Base-by-base conservation (phyloP, 169 alveolate species). In the Cryptosporidium tyzzeri region DNA sequence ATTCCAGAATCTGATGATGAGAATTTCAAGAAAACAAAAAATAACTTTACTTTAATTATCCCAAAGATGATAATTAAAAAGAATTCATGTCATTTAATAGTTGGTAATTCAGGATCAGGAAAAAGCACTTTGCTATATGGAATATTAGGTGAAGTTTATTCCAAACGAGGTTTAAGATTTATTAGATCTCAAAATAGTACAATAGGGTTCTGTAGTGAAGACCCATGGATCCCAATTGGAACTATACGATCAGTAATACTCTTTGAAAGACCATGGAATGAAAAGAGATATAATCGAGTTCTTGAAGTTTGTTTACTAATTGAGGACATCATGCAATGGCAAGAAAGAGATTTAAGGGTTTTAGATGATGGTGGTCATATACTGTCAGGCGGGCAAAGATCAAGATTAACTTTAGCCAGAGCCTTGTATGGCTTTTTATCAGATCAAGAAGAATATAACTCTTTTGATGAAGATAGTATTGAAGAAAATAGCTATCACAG, bases 311-410 rank as follows among this genome's bases (percentile, higher is more conserved):
- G 93, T 37, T 94, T 93, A 26, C 86, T 95, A 33, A 55, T 80
- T 23, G 85, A 91, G 45, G 97, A 95, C 21, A 85, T 95, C 69
- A 48, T 71, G 35, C 84, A 93, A 2, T 95, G 96, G 95, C 93
- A 94, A 50, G 84, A 71, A 62, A 86, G 94, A 21, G 97, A 95
- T 58, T 29, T 93, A 84, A 70, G 97, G 18, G 71, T 71, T 59
- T 61, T 95, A 9, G 96, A 93, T 61, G 97, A 95, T 61, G 94
- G 91, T 41, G 89, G 89, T 0, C 94, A 92, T 53, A 84, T 85
- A 53, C 70, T 97, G 50, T 93, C 97, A 69, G 98, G 98, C 68
- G 99, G 99, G 0, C 97, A 97, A 85, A 93, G 97, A n/a, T 97
- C 97, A 3, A 93, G 99, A 70, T 85, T 97, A 14, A 92, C 96